Conservation (phyloP, 1,139 yeast genomes). For the Candida frijolesensis region DNA sequence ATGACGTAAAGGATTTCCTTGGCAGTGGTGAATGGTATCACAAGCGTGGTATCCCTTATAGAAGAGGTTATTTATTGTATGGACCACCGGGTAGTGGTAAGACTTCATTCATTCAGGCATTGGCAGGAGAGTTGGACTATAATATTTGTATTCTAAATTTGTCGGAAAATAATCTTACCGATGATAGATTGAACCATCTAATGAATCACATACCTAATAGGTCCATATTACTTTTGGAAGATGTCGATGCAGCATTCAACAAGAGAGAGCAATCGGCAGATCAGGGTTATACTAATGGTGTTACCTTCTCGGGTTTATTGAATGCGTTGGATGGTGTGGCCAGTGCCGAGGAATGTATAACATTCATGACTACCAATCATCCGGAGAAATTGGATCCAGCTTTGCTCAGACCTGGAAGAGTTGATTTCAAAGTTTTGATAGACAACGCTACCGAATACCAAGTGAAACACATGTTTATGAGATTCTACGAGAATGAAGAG, state of each 20-base stretch:
- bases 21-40: slow-evolving; percentile 88
- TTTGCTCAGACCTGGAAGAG: slow-evolving; percentile 87
- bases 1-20: slow-evolving; percentile 81
- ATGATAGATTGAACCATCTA: slow-evolving; percentile 88
- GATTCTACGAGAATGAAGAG: slow-evolving; percentile 74
- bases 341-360: slow-evolving; percentile 92
- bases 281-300: slow-evolving; percentile 78
- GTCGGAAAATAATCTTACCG: slow-evolving; percentile 89
- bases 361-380: slow-evolving; percentile 98
- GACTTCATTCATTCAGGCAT: slow-evolving; percentile 91
- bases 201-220: slow-evolving; percentile 96
- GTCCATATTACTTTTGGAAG: slow-evolving; percentile 82
- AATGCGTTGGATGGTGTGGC: slow-evolving; percentile 99
- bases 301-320: slow-evolving; percentile 90
- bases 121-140: slow-evolving; percentile 95
- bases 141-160: slow-evolving; percentile 90
- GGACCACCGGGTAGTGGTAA: slow-evolving; percentile 99
- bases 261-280: slow-evolving; percentile 77
- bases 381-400: slow-evolving; percentile 92
- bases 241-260: slow-evolving; percentile 93
- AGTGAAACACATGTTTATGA: slow-evolving; percentile 77
- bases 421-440: slow-evolving; percentile 79
- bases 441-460: slow-evolving; percentile 87
- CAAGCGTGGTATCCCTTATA: slow-evolving; percentile 93
- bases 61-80: slow-evolving; percentile 89